A percentile compares a stretch with the other conserved stretches of the same genome.
These are phyloP conservation scores for Pezicula rhizophila DNA, from an alignment of 2,329 filamentous ascomycete species.

Conservation along the genomic window DNA sequence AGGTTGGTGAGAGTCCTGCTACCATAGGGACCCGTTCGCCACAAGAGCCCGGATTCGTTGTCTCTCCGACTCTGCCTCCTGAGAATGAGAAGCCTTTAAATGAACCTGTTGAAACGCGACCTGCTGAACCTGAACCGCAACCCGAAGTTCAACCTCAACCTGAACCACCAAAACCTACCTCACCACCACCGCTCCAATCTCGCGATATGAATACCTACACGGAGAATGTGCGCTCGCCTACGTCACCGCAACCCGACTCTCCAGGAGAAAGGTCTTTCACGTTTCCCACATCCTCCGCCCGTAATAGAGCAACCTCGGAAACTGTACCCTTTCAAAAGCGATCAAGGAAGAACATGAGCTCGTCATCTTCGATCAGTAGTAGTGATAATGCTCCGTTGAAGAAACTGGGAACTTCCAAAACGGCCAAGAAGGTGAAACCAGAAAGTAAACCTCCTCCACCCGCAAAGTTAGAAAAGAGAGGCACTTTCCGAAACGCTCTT, in stretches of 20 bases:
- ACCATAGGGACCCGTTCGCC: not conserved
- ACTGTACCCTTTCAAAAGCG: slow-evolving; percentile 25
- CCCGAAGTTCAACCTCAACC: not conserved
- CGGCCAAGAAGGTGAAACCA: slow-evolving; percentile 25
- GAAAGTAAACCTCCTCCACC: slow-evolving; percentile 17
- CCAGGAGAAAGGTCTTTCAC: slow-evolving; percentile 4
- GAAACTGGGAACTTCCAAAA: slow-evolving; percentile 21
- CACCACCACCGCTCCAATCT: not conserved
- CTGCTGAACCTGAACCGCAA: not conserved
- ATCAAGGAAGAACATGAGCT: slow-evolving; percentile 22
- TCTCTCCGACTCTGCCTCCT: slow-evolving; percentile 7
- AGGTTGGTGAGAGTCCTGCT: slow-evolving; percentile 3
- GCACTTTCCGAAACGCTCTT: slow-evolving; percentile 42
- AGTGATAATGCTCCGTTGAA: slow-evolving; percentile 13
- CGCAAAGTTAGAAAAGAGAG: slow-evolving; percentile 36
- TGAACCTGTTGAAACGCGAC: not conserved
- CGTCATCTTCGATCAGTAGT: slow-evolving; percentile 19
- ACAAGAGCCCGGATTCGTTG: not conserved
- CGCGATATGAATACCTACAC: not conserved
- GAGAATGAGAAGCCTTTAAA: not conserved
- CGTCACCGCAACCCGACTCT: not conserved
- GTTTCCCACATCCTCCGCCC: slow-evolving; percentile 3
- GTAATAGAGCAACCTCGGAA: slow-evolving; percentile 8
- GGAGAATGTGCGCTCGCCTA: not conserved
- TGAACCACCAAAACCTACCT: too few relatives aligned